These are phyloP conservation scores for Lecanicillium sp. DNA, from an alignment of 2,329 filamentous ascomycete species.

Conservation along the genomic window DNA sequence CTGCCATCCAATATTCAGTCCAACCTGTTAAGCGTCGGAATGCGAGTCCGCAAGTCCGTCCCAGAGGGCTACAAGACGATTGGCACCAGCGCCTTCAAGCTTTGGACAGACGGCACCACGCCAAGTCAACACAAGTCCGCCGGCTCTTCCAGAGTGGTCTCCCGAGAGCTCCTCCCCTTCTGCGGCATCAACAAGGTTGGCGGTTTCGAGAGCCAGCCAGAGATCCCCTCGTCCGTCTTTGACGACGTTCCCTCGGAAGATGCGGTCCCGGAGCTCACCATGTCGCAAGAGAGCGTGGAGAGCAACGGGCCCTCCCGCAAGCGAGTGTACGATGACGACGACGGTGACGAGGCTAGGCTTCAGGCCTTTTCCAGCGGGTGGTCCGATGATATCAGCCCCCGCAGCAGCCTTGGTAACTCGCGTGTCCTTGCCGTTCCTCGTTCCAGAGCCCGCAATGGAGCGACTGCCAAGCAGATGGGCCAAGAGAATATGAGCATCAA, in stretches of 20 bases:
- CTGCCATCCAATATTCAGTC: constrained; percentile 65
- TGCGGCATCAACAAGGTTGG: constrained; percentile 74
- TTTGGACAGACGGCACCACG: constrained; percentile 35
- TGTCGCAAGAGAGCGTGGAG: constrained; percentile 47
- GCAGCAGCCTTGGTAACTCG: constrained; percentile 27
- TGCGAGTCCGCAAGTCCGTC: constrained; percentile 89
- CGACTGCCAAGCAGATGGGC: constrained; percentile 16
- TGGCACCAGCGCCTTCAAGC: constrained; percentile 39
- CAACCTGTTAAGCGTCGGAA: constrained; percentile 83
- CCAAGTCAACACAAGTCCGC: constrained; percentile 7
- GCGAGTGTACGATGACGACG: constrained; percentile 38
- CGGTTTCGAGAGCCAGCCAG: constrained; percentile 54
- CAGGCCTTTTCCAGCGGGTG: constrained; percentile 16
- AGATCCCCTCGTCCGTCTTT: constrained; percentile 16
- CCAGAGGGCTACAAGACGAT: constrained; percentile 87
- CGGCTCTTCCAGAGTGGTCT: constrained; percentile 19
- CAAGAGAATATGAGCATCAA: constrained; percentile 41
- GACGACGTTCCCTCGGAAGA: constrained; percentile 26
- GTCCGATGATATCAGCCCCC: constrained; percentile 31
- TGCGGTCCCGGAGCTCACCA: constrained; percentile 39
- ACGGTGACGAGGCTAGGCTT: constrained; percentile 24
- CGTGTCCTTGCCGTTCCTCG: constrained; percentile 43
- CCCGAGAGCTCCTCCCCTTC: constrained; percentile 66
- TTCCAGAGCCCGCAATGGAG: constrained; percentile 20
- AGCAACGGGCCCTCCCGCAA: constrained; percentile 35